Evolutionary conservation across 2,329 filamentous ascomycete species (phyloP).

Genomic region (Diaporthe helianthi): DNA sequence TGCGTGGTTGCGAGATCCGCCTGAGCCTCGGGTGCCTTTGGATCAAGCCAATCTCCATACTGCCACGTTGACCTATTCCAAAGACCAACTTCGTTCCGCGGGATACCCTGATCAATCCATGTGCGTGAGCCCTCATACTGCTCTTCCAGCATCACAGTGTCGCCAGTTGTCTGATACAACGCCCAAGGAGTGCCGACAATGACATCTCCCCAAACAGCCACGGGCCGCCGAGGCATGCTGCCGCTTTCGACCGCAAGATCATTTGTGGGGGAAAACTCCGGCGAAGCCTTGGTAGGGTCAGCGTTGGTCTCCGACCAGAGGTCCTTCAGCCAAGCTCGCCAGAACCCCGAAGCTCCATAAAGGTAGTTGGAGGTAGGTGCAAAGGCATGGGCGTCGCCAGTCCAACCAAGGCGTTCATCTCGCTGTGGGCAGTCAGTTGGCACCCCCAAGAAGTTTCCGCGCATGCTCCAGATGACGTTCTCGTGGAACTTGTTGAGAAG

Average conservation of each 20-base stretch:
- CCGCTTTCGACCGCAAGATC: background rate
- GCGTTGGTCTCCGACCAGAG: constrained; percentile 43
- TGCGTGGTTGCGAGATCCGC: background rate
- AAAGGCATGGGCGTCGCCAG: constrained; percentile 52
- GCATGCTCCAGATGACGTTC: constrained; percentile 53
- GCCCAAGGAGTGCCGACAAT: constrained; percentile 13
- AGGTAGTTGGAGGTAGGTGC: constrained; percentile 49
- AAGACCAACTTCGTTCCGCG: constrained; percentile 39
- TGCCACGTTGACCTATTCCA: constrained; percentile 40
- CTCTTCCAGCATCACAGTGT: constrained; percentile 35
- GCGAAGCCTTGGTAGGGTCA: background rate
- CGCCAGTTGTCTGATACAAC: background rate
- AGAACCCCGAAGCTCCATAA: constrained; percentile 49
- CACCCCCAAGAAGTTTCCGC: constrained; percentile 51
- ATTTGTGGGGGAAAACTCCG: background rate
- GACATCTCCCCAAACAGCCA: constrained; percentile 3
- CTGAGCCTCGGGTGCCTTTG: constrained; percentile 38
- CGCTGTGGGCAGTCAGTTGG: constrained; percentile 56
- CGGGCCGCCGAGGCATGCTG: background rate
- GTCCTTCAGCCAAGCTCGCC: constrained; percentile 51
- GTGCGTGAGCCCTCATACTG: constrained; percentile 41
- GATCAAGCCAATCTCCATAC: constrained; percentile 45
- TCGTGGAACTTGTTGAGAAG: constrained; percentile 44
- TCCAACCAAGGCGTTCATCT: constrained; percentile 55
- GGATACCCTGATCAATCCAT: constrained; percentile 42